Evolutionary conservation across 495 filamentous ascomycete species (phyloP).

Genomic region (Neurospora sp.): DNA sequence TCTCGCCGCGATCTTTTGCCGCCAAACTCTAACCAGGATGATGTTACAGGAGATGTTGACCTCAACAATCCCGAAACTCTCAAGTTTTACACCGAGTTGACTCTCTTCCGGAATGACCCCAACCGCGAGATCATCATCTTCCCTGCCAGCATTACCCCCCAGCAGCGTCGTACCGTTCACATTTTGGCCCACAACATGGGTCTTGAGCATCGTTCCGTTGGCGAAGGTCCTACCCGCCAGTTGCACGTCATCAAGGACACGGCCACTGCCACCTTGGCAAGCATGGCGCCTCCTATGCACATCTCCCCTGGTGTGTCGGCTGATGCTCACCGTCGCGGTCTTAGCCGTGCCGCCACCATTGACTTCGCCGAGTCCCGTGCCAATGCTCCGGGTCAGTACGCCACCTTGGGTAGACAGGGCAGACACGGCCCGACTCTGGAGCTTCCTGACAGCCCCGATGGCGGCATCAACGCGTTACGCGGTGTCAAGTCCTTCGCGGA

Average conservation of each 20-base stretch:
- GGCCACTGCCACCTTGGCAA: constrained; percentile 16
- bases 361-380: constrained; percentile 88
- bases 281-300: constrained; percentile 29
- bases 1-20: constrained; percentile 18
- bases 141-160: constrained; percentile 65
- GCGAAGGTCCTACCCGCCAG: constrained; percentile 73
- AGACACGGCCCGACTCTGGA: constrained; percentile 60
- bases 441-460: constrained; percentile 72
- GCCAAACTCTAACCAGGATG: constrained; percentile 8
- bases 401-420: constrained; percentile 64
- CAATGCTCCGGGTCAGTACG: constrained; percentile 56
- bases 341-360: constrained; percentile 94
- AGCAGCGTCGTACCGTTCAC: constrained; percentile 81
- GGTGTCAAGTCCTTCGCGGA: constrained; percentile 96
- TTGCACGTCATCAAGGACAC: constrained; percentile 73
- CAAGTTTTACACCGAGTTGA: constrained; percentile 77
- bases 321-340: constrained; percentile 65
- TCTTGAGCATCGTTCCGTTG: constrained; percentile 78
- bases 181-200: constrained; percentile 93
- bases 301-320: constrained; percentile 54
- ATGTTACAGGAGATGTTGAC: constrained; percentile 55
- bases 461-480: constrained; percentile 47
- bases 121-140: constrained; percentile 73
- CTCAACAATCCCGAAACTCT: constrained; percentile 86
- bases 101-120: constrained; percentile 75